A percentile compares a stretch with the other conserved stretches of the same genome.
phyloP scores from a whole-genome alignment of 768 basidiomycete genomes.

The Dictyophora rubrovolvata region DNA sequence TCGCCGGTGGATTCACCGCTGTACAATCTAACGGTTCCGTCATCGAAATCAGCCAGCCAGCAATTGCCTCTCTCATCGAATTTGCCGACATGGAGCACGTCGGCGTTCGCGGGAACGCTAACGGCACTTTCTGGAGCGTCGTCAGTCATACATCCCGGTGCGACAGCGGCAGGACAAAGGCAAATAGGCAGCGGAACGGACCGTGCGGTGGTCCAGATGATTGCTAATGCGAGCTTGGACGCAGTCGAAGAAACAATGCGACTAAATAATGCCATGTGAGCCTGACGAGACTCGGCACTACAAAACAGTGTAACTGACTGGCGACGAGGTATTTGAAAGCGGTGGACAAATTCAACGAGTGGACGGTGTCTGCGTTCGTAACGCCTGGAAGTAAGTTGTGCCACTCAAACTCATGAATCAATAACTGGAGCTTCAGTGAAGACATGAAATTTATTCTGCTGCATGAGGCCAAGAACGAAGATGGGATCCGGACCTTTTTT shows the following conservation, averaged over 20 bases:
- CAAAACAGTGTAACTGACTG: background rate
- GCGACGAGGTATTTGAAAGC: constrained; percentile 71
- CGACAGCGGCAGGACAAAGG: constrained; percentile 42
- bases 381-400: constrained; percentile 82
- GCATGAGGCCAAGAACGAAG: constrained; percentile 95
- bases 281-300: background rate
- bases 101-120: constrained; percentile 82
- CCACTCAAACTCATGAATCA: background rate
- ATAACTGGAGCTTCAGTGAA: constrained; percentile 21
- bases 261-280: constrained; percentile 70
- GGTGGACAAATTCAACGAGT: constrained; percentile 97
- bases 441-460: constrained; percentile 93
- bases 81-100: constrained; percentile 83
- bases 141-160: constrained; percentile 51
- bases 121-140: constrained; percentile 82
- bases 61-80: constrained; percentile 70
- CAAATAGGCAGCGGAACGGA: constrained; percentile 70
- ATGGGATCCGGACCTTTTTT: constrained; percentile 88
- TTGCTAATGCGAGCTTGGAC: constrained; percentile 94
- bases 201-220: constrained; percentile 96
- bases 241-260: constrained; percentile 89
- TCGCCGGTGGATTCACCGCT: constrained; percentile 83
- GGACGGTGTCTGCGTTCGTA: constrained; percentile 94
- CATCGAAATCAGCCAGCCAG: constrained; percentile 56
- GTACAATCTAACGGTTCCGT: constrained; percentile 75